phyloP scores from a whole-genome alignment of 768 basidiomycete genomes.

The Pleurotus citrinopileatus region DNA sequence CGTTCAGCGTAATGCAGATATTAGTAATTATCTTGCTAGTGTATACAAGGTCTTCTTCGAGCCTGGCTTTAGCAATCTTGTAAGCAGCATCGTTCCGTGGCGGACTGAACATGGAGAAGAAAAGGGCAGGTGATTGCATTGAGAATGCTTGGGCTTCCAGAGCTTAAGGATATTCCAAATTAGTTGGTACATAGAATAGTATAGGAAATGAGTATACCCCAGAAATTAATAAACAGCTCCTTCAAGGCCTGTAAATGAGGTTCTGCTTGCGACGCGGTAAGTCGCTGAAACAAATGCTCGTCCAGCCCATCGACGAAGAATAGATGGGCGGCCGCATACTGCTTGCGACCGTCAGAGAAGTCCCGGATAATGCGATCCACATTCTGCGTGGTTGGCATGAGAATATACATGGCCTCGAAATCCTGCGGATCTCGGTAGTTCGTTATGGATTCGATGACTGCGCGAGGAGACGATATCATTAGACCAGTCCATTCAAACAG shows the following conservation, averaged over 20 bases:
- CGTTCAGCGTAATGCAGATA: slow-evolving; percentile 84
- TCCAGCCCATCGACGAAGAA: slow-evolving; percentile 90
- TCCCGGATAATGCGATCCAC: slow-evolving; percentile 89
- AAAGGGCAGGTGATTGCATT: slow-evolving; percentile 69
- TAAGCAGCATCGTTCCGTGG: slow-evolving; percentile 69
- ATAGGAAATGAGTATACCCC: slow-evolving; percentile 56
- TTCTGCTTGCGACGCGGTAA: slow-evolving; percentile 75
- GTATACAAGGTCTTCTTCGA: slow-evolving; percentile 86
- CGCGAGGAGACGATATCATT: slow-evolving; percentile 7
- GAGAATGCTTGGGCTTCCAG: slow-evolving; percentile 87
- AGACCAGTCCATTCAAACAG: not conserved
- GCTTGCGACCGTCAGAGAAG: slow-evolving; percentile 53
- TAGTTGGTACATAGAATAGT: not conserved
- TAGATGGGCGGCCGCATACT: slow-evolving; percentile 84
- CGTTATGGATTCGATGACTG: slow-evolving; percentile 92
- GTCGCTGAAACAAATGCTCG: slow-evolving; percentile 71
- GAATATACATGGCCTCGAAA: slow-evolving; percentile 89
- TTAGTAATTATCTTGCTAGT: slow-evolving; percentile 77
- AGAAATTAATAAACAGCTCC: slow-evolving; percentile 91
- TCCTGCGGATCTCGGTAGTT: slow-evolving; percentile 79
- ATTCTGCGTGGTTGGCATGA: slow-evolving; percentile 95
- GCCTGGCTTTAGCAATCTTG: slow-evolving; percentile 64
- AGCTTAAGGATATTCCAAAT: slow-evolving; percentile 41
- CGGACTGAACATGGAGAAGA: slow-evolving; percentile 89
- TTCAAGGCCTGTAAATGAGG: slow-evolving; percentile 73